A percentile compares a stretch with the other conserved stretches of the same genome.
Conservation (phyloP, 1,284 basidiomycete genomes). For the Apiotrichum sp. region DNA sequence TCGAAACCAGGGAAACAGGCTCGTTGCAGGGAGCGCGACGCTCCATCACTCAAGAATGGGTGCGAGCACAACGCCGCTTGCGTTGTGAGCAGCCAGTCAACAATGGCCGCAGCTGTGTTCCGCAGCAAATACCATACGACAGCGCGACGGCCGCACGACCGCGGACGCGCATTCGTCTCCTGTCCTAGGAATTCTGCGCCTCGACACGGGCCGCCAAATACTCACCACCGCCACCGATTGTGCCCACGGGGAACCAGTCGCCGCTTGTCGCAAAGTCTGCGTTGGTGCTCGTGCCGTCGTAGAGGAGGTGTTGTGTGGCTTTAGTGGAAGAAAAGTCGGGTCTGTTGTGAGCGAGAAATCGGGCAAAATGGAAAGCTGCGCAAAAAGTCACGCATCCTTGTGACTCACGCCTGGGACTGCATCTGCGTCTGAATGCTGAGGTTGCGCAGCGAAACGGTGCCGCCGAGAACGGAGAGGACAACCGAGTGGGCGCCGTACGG, state of each 20-base stretch:
- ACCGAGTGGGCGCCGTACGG: background rate
- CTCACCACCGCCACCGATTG: background rate
- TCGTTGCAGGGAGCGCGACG: too few species aligned
- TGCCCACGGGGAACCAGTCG: background rate
- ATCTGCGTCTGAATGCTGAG: background rate
- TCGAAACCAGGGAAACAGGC: too few species aligned
- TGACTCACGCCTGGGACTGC: conserved; percentile 1
- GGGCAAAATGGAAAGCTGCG: too few species aligned
- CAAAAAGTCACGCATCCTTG: background rate
- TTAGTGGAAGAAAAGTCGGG: background rate
- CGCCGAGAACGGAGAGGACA: background rate
- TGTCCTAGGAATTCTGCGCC: too few species aligned
- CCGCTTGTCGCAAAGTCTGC: background rate
- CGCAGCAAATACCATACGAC: too few species aligned
- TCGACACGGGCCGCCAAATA: background rate
- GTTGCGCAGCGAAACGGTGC: background rate
- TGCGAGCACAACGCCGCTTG: too few species aligned
- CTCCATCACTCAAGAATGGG: too few species aligned
- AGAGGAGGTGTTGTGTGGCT: background rate
- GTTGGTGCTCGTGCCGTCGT: background rate
- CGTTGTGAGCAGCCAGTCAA: too few species aligned
- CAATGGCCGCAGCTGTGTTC: too few species aligned
- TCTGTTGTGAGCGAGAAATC: background rate
- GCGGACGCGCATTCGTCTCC: too few species aligned
- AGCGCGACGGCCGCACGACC: too few species aligned